Percentiles rank a stretch among this genome's conserved stretches.
phyloP scores from a whole-genome alignment of 2,329 filamentous ascomycete species.

The Chalaropsis ovoidea region DNA sequence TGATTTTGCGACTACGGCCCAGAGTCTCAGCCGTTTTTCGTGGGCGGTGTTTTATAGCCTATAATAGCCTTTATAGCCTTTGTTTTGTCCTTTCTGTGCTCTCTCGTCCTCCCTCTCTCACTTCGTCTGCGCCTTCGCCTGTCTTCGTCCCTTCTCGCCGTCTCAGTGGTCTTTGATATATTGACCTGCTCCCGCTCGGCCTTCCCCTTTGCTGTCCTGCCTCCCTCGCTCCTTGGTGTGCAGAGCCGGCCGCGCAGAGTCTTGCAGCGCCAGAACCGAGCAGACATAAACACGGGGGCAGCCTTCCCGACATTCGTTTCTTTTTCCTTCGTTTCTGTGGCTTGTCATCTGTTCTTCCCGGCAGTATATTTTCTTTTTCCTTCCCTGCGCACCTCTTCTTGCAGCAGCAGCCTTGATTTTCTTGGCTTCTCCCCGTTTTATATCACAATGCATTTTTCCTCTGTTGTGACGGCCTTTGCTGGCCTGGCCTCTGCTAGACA shows the following conservation, averaged over 20 bases:
- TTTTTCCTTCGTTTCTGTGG: too few species aligned
- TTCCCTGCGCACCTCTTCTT: too few species aligned
- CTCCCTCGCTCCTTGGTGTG: not conserved
- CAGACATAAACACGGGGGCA: too few species aligned
- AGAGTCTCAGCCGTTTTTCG: not conserved
- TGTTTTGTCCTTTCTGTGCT: not conserved
- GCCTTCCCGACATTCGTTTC: not conserved
- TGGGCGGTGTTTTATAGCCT: not conserved
- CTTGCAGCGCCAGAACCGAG: too few species aligned
- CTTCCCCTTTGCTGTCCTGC: not conserved
- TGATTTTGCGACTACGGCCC: not conserved
- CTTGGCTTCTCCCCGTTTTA: not conserved
- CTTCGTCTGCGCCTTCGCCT: not conserved
- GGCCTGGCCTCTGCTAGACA: conserved; percentile 20
- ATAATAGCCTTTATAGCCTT: not conserved
- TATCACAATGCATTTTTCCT: conserved; percentile 12
- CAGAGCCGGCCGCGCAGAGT: too few species aligned
- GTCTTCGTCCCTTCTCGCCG: not conserved
- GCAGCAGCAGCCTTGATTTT: not conserved
- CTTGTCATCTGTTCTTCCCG: too few species aligned
- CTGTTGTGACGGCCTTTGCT: conserved; percentile 16
- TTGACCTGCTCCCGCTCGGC: too few species aligned
- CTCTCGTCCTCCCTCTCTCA: not conserved
- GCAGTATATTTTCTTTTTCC: too few species aligned
- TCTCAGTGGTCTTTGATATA: too few species aligned